Conservation (phyloP, 2,329 filamentous ascomycete genomes). For the Pseudogymnoascus sp. region DNA sequence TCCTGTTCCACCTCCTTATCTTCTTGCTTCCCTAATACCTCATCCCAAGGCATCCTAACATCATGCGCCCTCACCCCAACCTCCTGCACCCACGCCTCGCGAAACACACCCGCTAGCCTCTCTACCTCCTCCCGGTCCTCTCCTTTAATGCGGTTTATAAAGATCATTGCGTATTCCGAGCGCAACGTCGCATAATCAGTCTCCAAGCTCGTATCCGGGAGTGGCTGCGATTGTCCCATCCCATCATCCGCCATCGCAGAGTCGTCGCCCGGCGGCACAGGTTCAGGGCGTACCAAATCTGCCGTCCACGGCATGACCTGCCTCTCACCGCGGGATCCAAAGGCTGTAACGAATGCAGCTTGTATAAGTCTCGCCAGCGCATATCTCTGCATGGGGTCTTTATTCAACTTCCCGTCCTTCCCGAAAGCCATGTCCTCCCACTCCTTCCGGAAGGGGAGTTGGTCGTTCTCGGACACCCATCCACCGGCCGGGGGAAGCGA, state of each 20-base stretch:
- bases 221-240: neutral
- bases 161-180: neutral
- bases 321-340: neutral
- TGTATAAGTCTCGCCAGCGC: neutral
- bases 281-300: neutral
- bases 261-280: neutral
- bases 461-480: neutral
- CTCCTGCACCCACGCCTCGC: neutral
- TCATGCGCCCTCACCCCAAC: neutral
- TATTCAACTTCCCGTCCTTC: neutral
- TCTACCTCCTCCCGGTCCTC: neutral
- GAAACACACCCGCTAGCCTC: neutral
- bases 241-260: neutral
- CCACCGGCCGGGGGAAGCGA: no score
- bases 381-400: neutral
- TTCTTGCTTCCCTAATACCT: neutral
- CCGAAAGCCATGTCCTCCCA: neutral
- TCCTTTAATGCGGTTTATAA: neutral
- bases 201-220: neutral
- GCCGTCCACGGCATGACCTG: neutral
- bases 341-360: neutral
- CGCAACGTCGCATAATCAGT: neutral
- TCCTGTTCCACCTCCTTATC: neutral
- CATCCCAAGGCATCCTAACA: neutral
- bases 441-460: neutral